A percentile compares a stretch with the other conserved stretches of the same genome.
Evolutionary conservation across 306 rosid genomes (phyloP).

Genomic region (Quercus aquifolioides): DNA sequence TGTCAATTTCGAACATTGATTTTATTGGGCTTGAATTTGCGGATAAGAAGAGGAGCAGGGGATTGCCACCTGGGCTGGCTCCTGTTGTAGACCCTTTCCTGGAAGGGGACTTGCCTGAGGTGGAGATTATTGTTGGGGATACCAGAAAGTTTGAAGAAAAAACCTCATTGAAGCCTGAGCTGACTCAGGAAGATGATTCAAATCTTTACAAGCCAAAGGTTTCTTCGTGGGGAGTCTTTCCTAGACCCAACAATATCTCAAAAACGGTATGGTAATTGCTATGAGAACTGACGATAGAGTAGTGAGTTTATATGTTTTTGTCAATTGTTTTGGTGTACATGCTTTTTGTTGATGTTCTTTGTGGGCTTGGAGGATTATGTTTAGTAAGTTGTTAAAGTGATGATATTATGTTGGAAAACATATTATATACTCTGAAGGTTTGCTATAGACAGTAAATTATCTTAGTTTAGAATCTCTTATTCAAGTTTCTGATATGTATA

Average conservation of each 20-base stretch:
- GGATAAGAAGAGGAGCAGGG: conserved; percentile 66
- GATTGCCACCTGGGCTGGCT: conserved; percentile 76
- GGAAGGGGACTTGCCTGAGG: conserved; percentile 51
- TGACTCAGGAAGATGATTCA: conserved; percentile 39
- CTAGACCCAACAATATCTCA: conserved; percentile 84
- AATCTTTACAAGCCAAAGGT: conserved; percentile 82
- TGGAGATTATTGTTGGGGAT: conserved; percentile 84
- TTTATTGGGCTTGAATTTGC: conserved; percentile 80
- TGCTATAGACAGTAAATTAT: neutral
- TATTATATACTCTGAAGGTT: neutral
- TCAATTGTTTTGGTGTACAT: neutral
- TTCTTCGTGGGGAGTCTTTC: conserved; percentile 96
- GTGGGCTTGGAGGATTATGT: neutral
- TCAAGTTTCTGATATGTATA: neutral
- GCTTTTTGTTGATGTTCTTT: neutral
- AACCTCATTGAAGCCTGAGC: conserved; percentile 30
- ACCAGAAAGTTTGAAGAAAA: conserved; percentile 44
- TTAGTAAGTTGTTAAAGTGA: neutral
- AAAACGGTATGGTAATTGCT: conserved; percentile 54
- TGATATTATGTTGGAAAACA: neutral
- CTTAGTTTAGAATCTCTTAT: neutral
- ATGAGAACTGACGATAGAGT: neutral
- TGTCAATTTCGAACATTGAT: conserved; percentile 75
- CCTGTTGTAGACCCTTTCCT: conserved; percentile 66
- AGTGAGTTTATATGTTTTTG: neutral